Evolutionary conservation across 2,329 filamentous ascomycete genomes (phyloP).

Genomic region (Botrytis fragariae): DNA sequence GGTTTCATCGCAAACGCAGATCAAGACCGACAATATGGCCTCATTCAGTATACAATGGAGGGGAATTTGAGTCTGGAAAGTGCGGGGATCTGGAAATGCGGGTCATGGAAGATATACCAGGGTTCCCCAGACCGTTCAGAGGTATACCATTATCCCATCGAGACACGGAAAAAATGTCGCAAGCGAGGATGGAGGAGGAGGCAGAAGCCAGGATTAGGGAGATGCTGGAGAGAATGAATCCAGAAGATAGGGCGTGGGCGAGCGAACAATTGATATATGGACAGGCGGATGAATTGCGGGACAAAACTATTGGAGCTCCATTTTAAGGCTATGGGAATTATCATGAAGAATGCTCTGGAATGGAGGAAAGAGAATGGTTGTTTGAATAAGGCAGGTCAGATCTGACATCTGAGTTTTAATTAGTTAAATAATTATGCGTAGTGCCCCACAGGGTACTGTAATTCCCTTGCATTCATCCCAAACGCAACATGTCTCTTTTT

Average conservation of each 20-base stretch:
- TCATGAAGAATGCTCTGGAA: neutral
- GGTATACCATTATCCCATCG: neutral
- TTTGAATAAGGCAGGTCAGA: neutral
- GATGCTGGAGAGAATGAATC: constrained; percentile 20
- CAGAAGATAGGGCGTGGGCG: constrained; percentile 18
- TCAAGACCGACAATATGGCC: constrained; percentile 12
- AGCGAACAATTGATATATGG: constrained; percentile 21
- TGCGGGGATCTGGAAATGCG: constrained; percentile 16
- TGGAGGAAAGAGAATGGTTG: neutral
- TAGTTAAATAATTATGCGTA: constrained; percentile 3
- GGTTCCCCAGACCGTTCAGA: constrained; percentile 8
- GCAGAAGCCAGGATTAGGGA: constrained; percentile 15
- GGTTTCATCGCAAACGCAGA: constrained; percentile 6
- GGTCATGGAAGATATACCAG: constrained; percentile 13
- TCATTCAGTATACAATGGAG: constrained; percentile 17
- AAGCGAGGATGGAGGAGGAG: constrained; percentile 19
- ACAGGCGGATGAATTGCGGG: constrained; percentile 12
- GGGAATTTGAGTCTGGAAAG: neutral
- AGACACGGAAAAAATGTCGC: constrained; percentile 15
- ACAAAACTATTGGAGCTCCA: constrained; percentile 15
- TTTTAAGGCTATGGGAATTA: neutral
- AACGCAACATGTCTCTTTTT: neutral
- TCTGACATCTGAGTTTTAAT: constrained; percentile 6
- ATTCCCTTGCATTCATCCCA: neutral
- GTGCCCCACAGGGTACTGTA: neutral